Percentiles rank a stretch among this genome's conserved stretches.
Evolutionary conservation across 225 moss, liverwort and hornwort genomes (phyloP).

Genomic region (Marchantia polymorpha): DNA sequence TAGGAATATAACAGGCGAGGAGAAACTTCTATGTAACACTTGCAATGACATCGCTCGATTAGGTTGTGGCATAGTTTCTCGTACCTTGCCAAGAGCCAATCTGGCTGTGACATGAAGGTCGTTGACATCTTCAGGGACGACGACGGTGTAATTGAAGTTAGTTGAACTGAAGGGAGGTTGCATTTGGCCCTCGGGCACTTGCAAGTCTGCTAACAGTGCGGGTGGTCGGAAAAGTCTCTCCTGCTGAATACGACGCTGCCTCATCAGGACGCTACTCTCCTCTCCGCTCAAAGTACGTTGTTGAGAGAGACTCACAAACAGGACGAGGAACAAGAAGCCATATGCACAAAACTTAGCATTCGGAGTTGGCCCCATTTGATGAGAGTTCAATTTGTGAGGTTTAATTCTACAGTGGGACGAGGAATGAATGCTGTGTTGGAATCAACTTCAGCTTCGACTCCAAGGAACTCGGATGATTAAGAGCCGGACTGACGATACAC

Average conservation of each 20-base stretch:
- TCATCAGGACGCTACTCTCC: constrained; percentile 3
- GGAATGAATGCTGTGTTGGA: not conserved
- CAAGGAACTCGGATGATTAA: not conserved
- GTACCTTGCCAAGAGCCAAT: constrained; percentile 19
- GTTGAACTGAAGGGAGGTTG: constrained; percentile 5
- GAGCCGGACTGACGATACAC: not conserved
- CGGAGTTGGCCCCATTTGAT: not conserved
- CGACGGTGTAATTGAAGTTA: constrained; percentile 13
- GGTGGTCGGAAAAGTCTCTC: not conserved
- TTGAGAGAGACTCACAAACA: constrained; percentile 5
- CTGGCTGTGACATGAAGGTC: constrained; percentile 3
- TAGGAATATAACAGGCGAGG: no score
- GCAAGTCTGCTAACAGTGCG: constrained; percentile 12
- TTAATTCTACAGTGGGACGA: no score
- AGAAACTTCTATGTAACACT: no score
- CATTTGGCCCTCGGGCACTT: constrained; percentile 11
- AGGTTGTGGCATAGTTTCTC: not conserved
- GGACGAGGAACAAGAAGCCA: not conserved
- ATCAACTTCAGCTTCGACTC: not conserved
- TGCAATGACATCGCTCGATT: no score
- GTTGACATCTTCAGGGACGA: constrained; percentile 1
- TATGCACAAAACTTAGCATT: not conserved
- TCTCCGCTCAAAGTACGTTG: constrained; percentile 4
- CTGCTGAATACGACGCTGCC: not conserved
- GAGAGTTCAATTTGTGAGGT: not conserved